A percentile compares a stretch with the other conserved stretches of the same genome.
phyloP scores from a whole-genome alignment of 306 rosid species.

The Elaeagnus macrophylla region DNA sequence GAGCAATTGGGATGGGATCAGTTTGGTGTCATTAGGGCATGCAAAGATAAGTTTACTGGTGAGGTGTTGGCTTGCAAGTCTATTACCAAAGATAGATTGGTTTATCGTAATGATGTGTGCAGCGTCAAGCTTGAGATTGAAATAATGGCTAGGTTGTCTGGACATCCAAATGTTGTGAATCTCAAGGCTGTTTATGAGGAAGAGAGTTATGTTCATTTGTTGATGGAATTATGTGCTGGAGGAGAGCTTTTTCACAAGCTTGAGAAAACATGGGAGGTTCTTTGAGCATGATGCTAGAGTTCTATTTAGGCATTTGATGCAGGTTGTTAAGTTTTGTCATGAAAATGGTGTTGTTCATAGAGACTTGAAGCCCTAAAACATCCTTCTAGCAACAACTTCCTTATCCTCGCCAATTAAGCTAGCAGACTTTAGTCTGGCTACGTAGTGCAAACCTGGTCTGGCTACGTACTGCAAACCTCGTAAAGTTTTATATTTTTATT shows the following conservation, averaged over 20 bases:
- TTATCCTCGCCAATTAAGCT: constrained; percentile 69
- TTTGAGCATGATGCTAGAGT: constrained; percentile 59
- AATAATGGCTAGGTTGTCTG: constrained; percentile 68
- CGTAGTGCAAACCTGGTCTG: constrained; percentile 70
- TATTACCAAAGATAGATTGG: constrained; percentile 69
- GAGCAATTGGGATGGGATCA: constrained; percentile 84
- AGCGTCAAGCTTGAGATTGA: constrained; percentile 76
- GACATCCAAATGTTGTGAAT: constrained; percentile 71
- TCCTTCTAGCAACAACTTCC: constrained; percentile 62
- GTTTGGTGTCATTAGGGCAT: constrained; percentile 64
- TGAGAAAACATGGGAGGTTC: constrained; percentile 70
- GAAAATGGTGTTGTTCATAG: constrained; percentile 74
- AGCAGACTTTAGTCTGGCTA: constrained; percentile 84
- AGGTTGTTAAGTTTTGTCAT: constrained; percentile 73
- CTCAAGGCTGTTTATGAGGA: constrained; percentile 85
- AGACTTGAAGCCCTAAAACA: constrained; percentile 72
- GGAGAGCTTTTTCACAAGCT: constrained; percentile 72
- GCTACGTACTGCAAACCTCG: too few species aligned
- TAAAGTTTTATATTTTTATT: too few species aligned
- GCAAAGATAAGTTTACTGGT: constrained; percentile 57
- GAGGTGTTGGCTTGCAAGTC: constrained; percentile 79
- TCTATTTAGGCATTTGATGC: constrained; percentile 65
- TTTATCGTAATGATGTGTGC: constrained; percentile 49
- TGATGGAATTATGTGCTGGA: constrained; percentile 88
- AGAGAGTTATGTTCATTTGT: constrained; percentile 61